Evolutionary conservation across 495 filamentous ascomycete species (phyloP).

Genomic region (Neurospora pannonica): DNA sequence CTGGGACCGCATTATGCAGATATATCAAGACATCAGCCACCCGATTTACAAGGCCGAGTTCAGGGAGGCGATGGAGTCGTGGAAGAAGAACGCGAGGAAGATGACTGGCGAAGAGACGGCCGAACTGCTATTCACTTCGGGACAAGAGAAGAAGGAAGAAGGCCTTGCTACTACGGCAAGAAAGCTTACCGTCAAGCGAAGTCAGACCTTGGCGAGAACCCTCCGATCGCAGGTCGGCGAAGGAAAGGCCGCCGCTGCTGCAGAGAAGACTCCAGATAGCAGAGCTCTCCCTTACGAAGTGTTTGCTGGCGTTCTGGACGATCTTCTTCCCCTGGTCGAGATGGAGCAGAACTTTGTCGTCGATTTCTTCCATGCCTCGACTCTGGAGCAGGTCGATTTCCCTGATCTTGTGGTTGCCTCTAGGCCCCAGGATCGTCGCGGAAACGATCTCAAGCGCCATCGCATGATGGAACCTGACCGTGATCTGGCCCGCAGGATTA

Average conservation of each 20-base stretch:
- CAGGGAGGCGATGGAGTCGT: constrained; percentile 63
- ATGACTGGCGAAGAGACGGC: constrained; percentile 65
- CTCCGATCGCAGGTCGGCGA: constrained; percentile 62
- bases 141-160: constrained; percentile 73
- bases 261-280: constrained; percentile 56
- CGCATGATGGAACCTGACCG: constrained; percentile 78
- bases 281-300: constrained; percentile 68
- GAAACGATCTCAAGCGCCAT: constrained; percentile 59
- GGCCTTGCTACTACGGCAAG: constrained; percentile 67
- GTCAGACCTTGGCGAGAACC: constrained; percentile 67
- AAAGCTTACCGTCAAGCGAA: constrained; percentile 86
- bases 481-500: constrained; percentile 65
- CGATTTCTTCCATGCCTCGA: constrained; percentile 85
- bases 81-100: constrained; percentile 76
- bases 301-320: constrained; percentile 70
- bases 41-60: constrained; percentile 77
- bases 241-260: constrained; percentile 40
- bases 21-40: constrained; percentile 69
- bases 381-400: constrained; percentile 68
- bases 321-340: constrained; percentile 67
- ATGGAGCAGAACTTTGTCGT: constrained; percentile 93
- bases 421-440: constrained; percentile 54
- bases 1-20: constrained; percentile 67
- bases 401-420: constrained; percentile 61
- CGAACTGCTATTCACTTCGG: constrained; percentile 78